Conservation (phyloP, 2,329 filamentous ascomycete genomes). For the Leptodontidium sp. region DNA sequence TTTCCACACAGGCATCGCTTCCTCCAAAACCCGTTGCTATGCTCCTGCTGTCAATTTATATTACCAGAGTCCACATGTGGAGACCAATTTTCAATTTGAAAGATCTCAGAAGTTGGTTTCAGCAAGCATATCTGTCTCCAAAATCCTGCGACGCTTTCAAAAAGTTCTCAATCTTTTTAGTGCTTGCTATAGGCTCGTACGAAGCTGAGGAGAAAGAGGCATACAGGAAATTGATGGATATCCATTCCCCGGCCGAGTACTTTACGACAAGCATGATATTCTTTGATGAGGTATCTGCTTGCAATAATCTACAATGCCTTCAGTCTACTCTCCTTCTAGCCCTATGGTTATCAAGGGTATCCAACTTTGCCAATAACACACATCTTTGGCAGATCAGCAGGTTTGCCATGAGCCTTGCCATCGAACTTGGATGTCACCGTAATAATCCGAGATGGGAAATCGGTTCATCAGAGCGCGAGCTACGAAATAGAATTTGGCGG, state of each 20-base stretch:
- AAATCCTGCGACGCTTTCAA: not conserved
- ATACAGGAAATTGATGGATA: not conserved
- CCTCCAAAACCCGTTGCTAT: not conserved
- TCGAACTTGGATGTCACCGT: conserved; percentile 1
- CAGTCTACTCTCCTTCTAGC: conserved; percentile 1
- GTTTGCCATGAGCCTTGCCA: not conserved
- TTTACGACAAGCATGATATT: not conserved
- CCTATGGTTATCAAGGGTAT: not conserved
- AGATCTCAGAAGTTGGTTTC: not conserved
- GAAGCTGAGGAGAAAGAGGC: not conserved
- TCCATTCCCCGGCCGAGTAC: not conserved
- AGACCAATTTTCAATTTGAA: not conserved
- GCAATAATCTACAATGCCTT: not conserved
- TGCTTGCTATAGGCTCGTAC: not conserved
- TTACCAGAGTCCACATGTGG: not conserved
- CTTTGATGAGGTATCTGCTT: not conserved
- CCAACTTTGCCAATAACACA: not conserved
- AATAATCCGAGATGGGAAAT: conserved; percentile 4
- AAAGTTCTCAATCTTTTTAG: not conserved
- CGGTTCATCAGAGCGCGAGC: not conserved
- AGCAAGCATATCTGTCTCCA: not conserved
- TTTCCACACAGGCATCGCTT: not conserved
- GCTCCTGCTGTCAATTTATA: not conserved
- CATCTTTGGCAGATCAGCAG: conserved; percentile 1
- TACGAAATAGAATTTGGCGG: not conserved